Evolutionary conservation across 305 asterid genomes (phyloP), one percentile per base, ranked within the genome.

Genomic region (Plantago lanceolata): DNA sequence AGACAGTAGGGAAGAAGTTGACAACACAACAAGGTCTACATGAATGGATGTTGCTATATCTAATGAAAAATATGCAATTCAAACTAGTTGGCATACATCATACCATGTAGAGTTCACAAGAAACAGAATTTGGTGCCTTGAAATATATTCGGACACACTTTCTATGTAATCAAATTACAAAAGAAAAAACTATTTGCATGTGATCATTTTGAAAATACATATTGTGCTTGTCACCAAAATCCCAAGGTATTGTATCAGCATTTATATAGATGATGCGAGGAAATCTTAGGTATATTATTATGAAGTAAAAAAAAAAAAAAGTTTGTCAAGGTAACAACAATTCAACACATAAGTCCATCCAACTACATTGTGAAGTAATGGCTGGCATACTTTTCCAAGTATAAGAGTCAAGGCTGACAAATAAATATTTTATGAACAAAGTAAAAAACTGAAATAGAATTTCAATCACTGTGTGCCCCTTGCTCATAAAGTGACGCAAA

Each of bases 1-100:
- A 12, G 33, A 54, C 49, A 54, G 52, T 28, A 63, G 37, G 19
- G 48, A 52, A 53, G 49, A 57, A 73, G 63, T 53, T 54, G 35
- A 60, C 14, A 64, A 50, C 21, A 63, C 29, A 19, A 63, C 29
- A 19, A 54, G 33, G 57, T 57, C 59, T 9, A 40, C 15, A 40
- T 40, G 45, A 40, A 40, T 40, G 45, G 45, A 8, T 2, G 45
- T 40, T 40, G 15, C 40, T 33, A 8, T 8, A 40, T 11, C 45
- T 40, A 40, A 40, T 40, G 44, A 13, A 37, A 9, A 33, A 1
- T 24, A 24, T 24, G 28, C 28, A 24, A 24, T 24, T 24, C 28
- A 24, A 24, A 24, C 28, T 24, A 24, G 28, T 24, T 24, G 28
- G 28, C 28, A 24, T 24, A 24, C 3, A 24, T 24, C 11, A 33